Base-by-base conservation (phyloP, 2,329 filamentous ascomycete species). In the Alternaria rosae region DNA sequence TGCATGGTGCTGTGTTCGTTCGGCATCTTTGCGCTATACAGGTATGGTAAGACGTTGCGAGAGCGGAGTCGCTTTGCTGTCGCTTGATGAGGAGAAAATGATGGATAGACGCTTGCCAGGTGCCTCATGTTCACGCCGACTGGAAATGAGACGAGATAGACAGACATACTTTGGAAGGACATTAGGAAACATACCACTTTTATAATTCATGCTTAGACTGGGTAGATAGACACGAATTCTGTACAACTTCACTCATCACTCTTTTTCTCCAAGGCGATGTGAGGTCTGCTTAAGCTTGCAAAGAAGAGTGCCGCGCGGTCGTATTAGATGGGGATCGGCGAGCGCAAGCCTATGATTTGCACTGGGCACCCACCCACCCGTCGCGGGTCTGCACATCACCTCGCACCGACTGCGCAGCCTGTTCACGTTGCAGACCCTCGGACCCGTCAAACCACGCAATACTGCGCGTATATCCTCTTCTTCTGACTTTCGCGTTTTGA, bases 1-100 rank as follows among this genome's bases (percentile, higher is more conserved):
- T 70, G 81, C 59, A 82, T 69, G 70, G 75, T 70, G 12, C 35
- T 75, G 13, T 79, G 79, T 45, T 70, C 87, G 56, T 57, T 86
- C 5, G 86, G 86, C 10, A 87, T 91, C 55, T 87, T 82, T 78
- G 74, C 83, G 42, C 78, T 90, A 59, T 90, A 84, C 75, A 85
- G 83, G 62, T 87, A 80, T 61, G 87, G 88, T 3, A 85, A 82
- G 23, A 80, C 73, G 52, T 74, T 90, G 61, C 82, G 88, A 61
- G 79, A 83, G 7, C 80, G 86, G 72, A 88, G 86, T 76, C 85
- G 83, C 74, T 90, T 89, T 78, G 85, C 87, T 7, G 70, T 64
- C 43, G 66, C 63, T 17, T 71, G 61, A 53, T 38, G 47, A 12
- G 6, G 4, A 9, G 0, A 20, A 51, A 3, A 13, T 35, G 38